These are phyloP conservation scores for Henckelia pumila DNA, from an alignment of 257 asterid species.

Conservation along the genomic window DNA sequence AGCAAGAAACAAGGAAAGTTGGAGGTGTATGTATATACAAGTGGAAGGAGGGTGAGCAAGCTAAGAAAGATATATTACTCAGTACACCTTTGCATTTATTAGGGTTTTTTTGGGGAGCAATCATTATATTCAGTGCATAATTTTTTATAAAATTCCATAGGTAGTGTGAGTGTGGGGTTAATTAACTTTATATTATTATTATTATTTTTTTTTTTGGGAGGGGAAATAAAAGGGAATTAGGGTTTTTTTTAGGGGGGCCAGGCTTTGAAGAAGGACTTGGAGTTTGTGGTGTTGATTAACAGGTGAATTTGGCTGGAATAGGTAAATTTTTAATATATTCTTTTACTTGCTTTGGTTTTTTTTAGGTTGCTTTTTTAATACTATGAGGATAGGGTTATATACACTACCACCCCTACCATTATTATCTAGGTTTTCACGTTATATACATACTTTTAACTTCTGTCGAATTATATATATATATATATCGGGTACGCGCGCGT, in stretches of 20 bases:
- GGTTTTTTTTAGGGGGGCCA: constrained; percentile 18
- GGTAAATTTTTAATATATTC: constrained; percentile 25
- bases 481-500: too few species aligned
- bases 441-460: too few species aligned
- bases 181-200: too few species aligned
- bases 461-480: too few species aligned
- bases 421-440: too few species aligned
- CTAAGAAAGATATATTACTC: not conserved
- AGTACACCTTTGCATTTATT: constrained; percentile 38
- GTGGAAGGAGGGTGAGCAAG: constrained; percentile 18
- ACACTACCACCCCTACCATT: too few species aligned
- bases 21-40: not conserved
- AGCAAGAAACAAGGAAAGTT: not conserved
- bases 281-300: constrained; percentile 11
- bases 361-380: too few species aligned
- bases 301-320: constrained; percentile 28
- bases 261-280: constrained; percentile 12
- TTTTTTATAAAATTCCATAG: too few species aligned
- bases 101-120: constrained; percentile 69
- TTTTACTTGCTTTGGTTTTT: constrained; percentile 14
- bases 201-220: too few species aligned
- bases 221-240: too few species aligned
- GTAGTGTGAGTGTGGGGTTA: too few species aligned
- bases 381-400: not conserved
- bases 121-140: constrained; percentile 72